Evolutionary conservation across 257 asterid species (phyloP).

Genomic region (Forsythia viridissima): DNA sequence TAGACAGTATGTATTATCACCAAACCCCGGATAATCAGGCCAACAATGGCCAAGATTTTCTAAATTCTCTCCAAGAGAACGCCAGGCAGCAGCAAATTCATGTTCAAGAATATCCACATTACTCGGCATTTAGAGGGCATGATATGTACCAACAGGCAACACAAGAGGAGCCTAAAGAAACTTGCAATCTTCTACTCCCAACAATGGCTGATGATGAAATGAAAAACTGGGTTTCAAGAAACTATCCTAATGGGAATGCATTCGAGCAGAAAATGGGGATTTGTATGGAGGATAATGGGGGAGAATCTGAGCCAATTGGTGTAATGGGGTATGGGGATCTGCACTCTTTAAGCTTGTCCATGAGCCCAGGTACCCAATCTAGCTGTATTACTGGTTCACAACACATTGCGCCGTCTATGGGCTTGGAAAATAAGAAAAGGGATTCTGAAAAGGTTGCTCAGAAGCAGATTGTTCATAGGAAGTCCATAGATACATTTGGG

Average conservation of each 20-base stretch:
- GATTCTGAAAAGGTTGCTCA: conserved; percentile 62
- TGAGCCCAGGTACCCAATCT: conserved; percentile 96
- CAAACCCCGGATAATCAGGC: conserved; percentile 37
- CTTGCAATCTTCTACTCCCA: conserved; percentile 40
- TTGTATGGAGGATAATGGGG: conserved; percentile 37
- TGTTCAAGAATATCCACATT: conserved; percentile 47
- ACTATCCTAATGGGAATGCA: conserved; percentile 35
- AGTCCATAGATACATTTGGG: conserved; percentile 93
- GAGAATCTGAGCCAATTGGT: conserved; percentile 41
- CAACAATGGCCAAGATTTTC: conserved; percentile 47
- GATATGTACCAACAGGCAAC: conserved; percentile 44
- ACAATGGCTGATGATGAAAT: conserved; percentile 44
- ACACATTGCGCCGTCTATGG: conserved; percentile 44
- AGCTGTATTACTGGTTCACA: conserved; percentile 75
- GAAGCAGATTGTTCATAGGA: conserved; percentile 81
- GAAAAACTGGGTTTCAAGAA: conserved; percentile 64
- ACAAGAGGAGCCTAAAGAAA: conserved; percentile 32
- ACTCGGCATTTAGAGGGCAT: conserved; percentile 40
- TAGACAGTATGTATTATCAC: conserved; percentile 75
- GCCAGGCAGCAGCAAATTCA: conserved; percentile 41
- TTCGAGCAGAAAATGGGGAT: conserved; percentile 43
- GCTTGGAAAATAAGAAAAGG: conserved; percentile 67
- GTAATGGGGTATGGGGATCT: conserved; percentile 69
- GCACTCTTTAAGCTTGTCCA: conserved; percentile 74
- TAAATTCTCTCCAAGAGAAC: conserved; percentile 37